Evolutionary conservation across 2,329 filamentous ascomycete genomes (phyloP).

Genomic region (Arthroderma sp.): DNA sequence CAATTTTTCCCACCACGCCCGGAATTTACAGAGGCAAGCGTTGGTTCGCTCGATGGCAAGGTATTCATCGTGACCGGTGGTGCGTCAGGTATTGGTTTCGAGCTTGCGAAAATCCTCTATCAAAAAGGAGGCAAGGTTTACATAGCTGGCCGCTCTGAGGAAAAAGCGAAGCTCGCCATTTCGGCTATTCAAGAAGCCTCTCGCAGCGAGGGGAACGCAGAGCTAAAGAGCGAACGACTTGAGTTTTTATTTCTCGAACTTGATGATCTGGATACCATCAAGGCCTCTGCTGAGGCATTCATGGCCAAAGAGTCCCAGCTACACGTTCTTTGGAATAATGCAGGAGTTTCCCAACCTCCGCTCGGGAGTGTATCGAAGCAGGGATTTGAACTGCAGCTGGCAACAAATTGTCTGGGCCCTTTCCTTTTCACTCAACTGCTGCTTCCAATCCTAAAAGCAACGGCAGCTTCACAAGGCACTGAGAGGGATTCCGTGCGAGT

Average conservation of each 20-base stretch:
- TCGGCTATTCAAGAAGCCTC: conserved; percentile 16
- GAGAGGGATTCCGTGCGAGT: conserved; percentile 21
- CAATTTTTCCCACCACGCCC: conserved; percentile 11
- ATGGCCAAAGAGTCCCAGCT: conserved; percentile 22
- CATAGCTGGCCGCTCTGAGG: conserved; percentile 28
- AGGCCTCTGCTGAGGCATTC: conserved; percentile 24
- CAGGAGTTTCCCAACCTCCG: conserved; percentile 24
- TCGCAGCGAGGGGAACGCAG: conserved; percentile 15
- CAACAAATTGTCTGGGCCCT: conserved; percentile 29
- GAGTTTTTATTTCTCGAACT: conserved; percentile 29
- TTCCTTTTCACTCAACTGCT: conserved; percentile 29
- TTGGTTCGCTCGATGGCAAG: conserved; percentile 14
- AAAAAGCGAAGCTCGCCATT: conserved; percentile 29
- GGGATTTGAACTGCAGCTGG: conserved; percentile 27
- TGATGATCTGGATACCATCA: conserved; percentile 27
- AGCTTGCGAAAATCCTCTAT: conserved; percentile 29
- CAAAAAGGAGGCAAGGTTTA: conserved; percentile 33
- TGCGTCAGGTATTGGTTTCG: conserved; percentile 28
- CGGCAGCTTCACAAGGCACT: conserved; percentile 14
- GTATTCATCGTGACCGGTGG: conserved; percentile 29
- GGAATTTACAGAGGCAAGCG: conserved; percentile 12
- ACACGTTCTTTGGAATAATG: conserved; percentile 27
- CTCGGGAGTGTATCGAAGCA: conserved; percentile 19
- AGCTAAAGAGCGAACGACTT: conserved; percentile 8
- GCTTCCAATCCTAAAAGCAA: conserved; percentile 20